Conservation (phyloP, 306 rosid genomes). For the Fragaria vesca region DNA sequence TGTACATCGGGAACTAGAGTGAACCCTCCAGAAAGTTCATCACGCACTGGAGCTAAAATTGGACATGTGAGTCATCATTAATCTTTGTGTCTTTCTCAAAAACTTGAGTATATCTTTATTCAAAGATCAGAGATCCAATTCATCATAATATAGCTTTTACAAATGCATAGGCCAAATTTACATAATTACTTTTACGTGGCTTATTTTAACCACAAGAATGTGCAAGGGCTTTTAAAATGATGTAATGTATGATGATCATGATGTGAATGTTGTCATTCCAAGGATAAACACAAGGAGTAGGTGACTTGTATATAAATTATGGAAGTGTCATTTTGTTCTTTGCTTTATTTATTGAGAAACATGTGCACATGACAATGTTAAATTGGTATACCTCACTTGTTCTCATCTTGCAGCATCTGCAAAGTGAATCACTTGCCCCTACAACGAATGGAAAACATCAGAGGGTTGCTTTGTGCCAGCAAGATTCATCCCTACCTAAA, state of each 20-base stretch:
- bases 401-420: slow-evolving; percentile 47
- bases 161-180: neutral
- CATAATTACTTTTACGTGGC: neutral
- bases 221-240: neutral
- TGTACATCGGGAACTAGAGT: neutral
- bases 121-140: neutral
- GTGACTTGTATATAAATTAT: neutral
- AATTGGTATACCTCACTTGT: neutral
- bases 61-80: slow-evolving; percentile 27
- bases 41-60: neutral
- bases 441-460: slow-evolving; percentile 32
- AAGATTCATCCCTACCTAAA: slow-evolving; percentile 38
- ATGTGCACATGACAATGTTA: neutral
- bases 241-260: neutral
- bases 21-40: slow-evolving; percentile 8
- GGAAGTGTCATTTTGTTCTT: neutral
- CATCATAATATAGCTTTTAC: neutral
- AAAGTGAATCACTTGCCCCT: slow-evolving; percentile 42
- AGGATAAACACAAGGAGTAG: neutral
- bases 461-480: slow-evolving; percentile 25
- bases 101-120: neutral
- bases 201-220: neutral
- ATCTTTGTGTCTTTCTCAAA: neutral
- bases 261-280: neutral
- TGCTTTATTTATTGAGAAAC: neutral